These are phyloP conservation scores for Chalaropsis thielavioides DNA, from an alignment of 2,329 filamentous ascomycete species.

Conservation along the genomic window DNA sequence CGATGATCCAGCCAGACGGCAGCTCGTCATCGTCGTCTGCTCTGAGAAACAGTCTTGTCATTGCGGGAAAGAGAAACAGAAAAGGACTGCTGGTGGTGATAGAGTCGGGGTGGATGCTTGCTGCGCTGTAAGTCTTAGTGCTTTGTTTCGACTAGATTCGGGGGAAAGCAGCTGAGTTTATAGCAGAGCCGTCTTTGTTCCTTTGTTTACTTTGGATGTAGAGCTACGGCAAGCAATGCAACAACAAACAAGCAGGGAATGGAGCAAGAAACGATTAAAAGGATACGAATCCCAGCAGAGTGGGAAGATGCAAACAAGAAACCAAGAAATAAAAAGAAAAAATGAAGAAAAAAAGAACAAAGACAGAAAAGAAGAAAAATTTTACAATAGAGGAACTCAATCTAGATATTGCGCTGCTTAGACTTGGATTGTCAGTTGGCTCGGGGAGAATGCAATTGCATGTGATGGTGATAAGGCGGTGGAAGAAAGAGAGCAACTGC, in stretches of 20 bases:
- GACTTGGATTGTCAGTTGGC: background rate
- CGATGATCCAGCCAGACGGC: constrained; percentile 22
- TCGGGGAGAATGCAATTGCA: background rate
- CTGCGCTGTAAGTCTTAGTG: background rate
- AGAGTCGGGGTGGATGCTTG: background rate
- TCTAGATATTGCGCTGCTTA: background rate
- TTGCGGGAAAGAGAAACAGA: background rate
- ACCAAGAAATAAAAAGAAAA: background rate
- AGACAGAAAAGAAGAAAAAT: background rate
- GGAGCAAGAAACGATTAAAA: background rate
- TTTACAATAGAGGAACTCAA: background rate
- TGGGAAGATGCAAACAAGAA: background rate
- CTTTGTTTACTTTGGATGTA: background rate
- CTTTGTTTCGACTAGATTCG: background rate
- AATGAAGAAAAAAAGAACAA: background rate
- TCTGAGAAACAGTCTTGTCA: constrained; percentile 1
- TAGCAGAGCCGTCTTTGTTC: background rate
- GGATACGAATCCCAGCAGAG: background rate
- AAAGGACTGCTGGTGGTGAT: background rate
- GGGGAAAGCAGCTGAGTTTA: background rate
- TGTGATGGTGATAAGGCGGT: background rate
- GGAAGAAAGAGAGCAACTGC: background rate
- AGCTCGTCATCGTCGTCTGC: constrained; percentile 16
- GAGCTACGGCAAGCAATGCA: background rate
- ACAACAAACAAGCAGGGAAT: background rate